Base-by-base conservation (phyloP, 2,329 filamentous ascomycete species). In the Xylaria arbuscula region DNA sequence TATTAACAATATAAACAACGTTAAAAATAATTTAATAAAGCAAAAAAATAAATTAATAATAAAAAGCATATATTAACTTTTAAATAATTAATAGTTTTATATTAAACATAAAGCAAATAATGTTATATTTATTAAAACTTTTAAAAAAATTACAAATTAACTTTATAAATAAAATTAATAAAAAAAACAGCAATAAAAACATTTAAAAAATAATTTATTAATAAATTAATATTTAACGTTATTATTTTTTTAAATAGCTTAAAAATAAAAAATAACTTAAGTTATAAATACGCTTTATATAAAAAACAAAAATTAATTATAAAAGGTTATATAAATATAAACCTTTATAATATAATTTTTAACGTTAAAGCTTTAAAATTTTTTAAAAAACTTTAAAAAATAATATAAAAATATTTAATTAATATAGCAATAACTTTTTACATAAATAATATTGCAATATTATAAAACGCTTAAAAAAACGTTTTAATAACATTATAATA, bases 161-260 rank as follows among this genome's bases (percentile, higher is more conserved):
- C 15, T 15, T 53, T 53, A 61, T 53, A 36, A 38, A 42, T 6
- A 42, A 3, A 4, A 32, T 61, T 11, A 53, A 61, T n/a, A 57
- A 51, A 58, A 48, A n/a, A 64, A 48, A 56, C 7, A n/a, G 17
- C n/a, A 22, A 3, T 15, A 17, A 56, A 55, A 56, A 17, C n/a
- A 56, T 63, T 63, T 34, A 56, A 56, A 63, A 38, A 47, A 45
- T 63, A 47, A 15, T 45, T 63, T 15, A 10, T 5, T 5, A 56
- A 40, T 0, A 2, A 56, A 22, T 56, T 47, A 22, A 10, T 63
- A 8, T 56, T 55, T 63, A 45, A 63, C 19, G 32, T 62, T 10
- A 62, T 6, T 51, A 51, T 60, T 28, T 60, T 51, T 60, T 24
- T 51, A 60, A 50, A 60, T 2, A 15, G 13, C 8, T 60, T 51